Percentiles rank a stretch among this genome's conserved stretches.
phyloP scores from a whole-genome alignment of 1,284 basidiomycete species.

The Pholiota adiposa region DNA sequence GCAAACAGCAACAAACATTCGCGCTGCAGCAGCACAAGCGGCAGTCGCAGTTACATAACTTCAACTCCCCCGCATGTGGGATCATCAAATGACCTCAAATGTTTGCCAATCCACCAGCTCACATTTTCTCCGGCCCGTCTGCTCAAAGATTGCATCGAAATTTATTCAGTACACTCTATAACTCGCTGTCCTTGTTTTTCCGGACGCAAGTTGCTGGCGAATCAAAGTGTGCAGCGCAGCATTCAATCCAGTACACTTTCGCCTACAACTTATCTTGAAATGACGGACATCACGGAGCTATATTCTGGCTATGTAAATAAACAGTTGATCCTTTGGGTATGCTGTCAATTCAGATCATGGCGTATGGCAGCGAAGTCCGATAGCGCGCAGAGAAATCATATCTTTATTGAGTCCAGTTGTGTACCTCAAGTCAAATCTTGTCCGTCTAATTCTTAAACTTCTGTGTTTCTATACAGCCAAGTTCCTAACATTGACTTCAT shows the following conservation, averaged over 20 bases:
- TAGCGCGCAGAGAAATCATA: not conserved
- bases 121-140: slow-evolving; percentile 3
- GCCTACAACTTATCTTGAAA: not conserved
- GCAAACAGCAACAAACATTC: not conserved
- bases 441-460: slow-evolving; percentile 17
- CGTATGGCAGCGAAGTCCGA: not conserved
- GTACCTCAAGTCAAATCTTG: slow-evolving; percentile 1
- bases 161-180: no score
- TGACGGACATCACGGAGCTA: not conserved
- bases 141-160: not conserved
- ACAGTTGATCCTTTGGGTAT: not conserved
- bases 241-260: no score
- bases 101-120: not conserved
- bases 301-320: not conserved
- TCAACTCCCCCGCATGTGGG: slow-evolving; percentile 11
- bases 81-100: slow-evolving; percentile 22
- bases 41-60: not conserved
- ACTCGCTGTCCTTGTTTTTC: no score
- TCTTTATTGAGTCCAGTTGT: slow-evolving; percentile 1
- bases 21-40: not conserved
- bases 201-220: no score
- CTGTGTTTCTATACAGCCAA: slow-evolving; percentile 18
- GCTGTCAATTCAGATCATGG: not conserved
- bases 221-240: no score
- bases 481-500: not conserved